These are phyloP conservation scores for Fomitopsis betulina DNA, from an alignment of 1,284 basidiomycete species.

Conservation along the genomic window DNA sequence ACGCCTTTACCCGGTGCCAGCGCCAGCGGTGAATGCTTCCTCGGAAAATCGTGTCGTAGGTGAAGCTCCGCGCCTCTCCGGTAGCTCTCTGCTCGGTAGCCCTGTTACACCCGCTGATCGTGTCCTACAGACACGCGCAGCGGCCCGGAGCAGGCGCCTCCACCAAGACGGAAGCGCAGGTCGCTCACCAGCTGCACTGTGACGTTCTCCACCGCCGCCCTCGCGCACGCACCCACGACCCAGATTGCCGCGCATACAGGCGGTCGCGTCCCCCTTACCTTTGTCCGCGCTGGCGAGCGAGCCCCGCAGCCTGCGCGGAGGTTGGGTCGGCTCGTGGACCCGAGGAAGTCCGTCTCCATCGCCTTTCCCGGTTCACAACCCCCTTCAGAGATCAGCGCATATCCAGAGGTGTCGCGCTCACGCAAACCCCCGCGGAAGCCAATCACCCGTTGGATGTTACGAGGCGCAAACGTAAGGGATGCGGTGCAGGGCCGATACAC, in stretches of 20 bases:
- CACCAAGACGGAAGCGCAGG: not conserved
- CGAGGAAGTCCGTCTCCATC: not conserved
- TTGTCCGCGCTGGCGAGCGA: not conserved
- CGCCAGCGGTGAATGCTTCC: not conserved
- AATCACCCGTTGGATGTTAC: not conserved
- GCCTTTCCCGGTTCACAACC: not conserved
- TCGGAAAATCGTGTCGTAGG: not conserved
- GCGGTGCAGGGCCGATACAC: not conserved
- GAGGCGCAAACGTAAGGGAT: not conserved
- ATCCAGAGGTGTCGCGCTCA: not conserved
- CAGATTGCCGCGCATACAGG: slow-evolving; percentile 4
- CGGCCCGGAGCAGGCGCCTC: not conserved
- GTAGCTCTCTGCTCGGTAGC: not conserved
- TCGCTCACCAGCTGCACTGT: not conserved
- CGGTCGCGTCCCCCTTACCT: not conserved
- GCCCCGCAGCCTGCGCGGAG: not conserved
- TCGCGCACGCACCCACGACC: not conserved
- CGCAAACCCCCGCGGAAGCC: not conserved
- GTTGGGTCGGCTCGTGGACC: not conserved
- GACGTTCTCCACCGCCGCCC: slow-evolving; percentile 1
- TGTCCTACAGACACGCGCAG: not conserved
- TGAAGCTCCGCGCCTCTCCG: not conserved
- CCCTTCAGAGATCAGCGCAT: not conserved
- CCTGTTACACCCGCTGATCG: not conserved
- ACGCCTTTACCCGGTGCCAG: not conserved